These are phyloP conservation scores for Plectosphaerella plurivora DNA, from an alignment of 2,329 filamentous ascomycete genomes.

Conservation along the genomic window DNA sequence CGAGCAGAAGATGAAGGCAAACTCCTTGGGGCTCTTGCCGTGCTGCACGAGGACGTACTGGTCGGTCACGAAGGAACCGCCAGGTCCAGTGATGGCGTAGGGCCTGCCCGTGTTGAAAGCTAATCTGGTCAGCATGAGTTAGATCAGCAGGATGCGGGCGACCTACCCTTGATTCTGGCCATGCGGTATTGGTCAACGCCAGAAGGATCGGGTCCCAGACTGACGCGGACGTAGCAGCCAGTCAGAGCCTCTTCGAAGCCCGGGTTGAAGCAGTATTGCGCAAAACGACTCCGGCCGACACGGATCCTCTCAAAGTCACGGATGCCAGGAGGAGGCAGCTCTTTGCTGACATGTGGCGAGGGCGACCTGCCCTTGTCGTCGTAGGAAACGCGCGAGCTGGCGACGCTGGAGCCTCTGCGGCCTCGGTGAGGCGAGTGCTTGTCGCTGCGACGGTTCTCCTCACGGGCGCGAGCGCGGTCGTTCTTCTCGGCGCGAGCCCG, in stretches of 20 bases:
- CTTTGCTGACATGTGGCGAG: slow-evolving; percentile 61
- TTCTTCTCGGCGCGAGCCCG: slow-evolving; percentile 60
- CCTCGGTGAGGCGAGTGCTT: slow-evolving; percentile 38
- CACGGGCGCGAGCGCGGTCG: slow-evolving; percentile 58
- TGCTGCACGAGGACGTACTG: slow-evolving; percentile 79
- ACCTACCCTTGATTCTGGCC: slow-evolving; percentile 76
- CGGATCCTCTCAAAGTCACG: slow-evolving; percentile 81
- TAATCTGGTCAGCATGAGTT: slow-evolving; percentile 42
- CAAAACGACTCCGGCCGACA: slow-evolving; percentile 81
- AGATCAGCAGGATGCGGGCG: not conserved
- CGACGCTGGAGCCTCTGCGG: slow-evolving; percentile 16
- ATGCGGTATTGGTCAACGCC: slow-evolving; percentile 81
- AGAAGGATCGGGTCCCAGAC: slow-evolving; percentile 70
- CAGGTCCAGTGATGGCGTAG: slow-evolving; percentile 77
- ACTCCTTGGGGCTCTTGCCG: slow-evolving; percentile 78
- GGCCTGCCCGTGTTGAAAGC: slow-evolving; percentile 75
- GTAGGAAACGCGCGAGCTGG: slow-evolving; percentile 42
- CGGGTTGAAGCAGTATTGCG: slow-evolving; percentile 88
- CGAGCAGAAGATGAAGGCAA: slow-evolving; percentile 87
- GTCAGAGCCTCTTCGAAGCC: slow-evolving; percentile 77
- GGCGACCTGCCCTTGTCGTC: slow-evolving; percentile 61
- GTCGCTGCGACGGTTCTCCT: slow-evolving; percentile 52
- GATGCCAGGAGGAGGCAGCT: slow-evolving; percentile 67
- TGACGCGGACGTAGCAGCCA: slow-evolving; percentile 82
- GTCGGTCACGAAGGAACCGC: slow-evolving; percentile 76